Conservation (phyloP, 2,329 filamentous ascomycete genomes). For the Aspergillus ochraceus region DNA sequence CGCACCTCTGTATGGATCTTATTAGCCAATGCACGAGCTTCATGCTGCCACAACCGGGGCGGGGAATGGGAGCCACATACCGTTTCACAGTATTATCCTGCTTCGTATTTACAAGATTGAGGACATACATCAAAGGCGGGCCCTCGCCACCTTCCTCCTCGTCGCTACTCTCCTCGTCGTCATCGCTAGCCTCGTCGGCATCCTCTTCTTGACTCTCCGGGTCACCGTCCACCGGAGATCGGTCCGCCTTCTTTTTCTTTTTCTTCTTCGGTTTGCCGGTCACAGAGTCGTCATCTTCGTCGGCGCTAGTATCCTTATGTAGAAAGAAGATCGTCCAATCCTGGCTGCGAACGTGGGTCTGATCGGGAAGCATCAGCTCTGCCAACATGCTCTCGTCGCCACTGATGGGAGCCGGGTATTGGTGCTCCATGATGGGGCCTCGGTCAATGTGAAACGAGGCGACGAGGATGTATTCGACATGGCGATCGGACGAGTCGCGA, state of each 20-base stretch:
- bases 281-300: conserved; percentile 69
- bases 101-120: conserved; percentile 97
- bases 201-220: conserved; percentile 52
- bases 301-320: conserved; percentile 88
- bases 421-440: conserved; percentile 96
- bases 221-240: conserved; percentile 45
- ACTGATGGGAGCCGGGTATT: conserved; percentile 91
- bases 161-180: conserved; percentile 48
- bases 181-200: conserved; percentile 44
- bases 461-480: conserved; percentile 98
- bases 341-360: conserved; percentile 89
- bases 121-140: conserved; percentile 90
- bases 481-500: conserved; percentile 73
- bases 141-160: conserved; percentile 73
- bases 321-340: conserved; percentile 99
- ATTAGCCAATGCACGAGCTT: background rate
- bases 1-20: conserved; percentile 64
- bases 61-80: conserved; percentile 35
- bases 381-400: conserved; percentile 98
- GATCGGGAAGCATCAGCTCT: conserved; percentile 96
- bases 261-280: conserved; percentile 47
- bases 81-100: conserved; percentile 86
- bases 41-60: background rate
- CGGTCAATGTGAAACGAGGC: conserved; percentile 97
- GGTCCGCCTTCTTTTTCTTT: conserved; percentile 47